Conservation (phyloP, 352 stramenopile genomes). For the Globisporangium alternatum region DNA sequence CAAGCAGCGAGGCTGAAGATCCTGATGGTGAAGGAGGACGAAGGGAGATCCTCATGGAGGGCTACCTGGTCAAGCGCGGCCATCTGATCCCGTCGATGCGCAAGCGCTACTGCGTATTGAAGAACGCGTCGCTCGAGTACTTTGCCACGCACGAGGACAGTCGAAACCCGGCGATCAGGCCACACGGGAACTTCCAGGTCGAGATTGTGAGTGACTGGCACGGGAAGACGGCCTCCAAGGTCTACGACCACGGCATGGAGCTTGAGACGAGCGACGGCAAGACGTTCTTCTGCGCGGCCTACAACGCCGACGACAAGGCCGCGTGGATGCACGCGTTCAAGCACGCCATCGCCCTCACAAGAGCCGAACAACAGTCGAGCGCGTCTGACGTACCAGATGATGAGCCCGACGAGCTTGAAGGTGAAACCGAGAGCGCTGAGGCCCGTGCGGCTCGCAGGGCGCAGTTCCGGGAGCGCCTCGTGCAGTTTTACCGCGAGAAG, state of each 20-base stretch:
- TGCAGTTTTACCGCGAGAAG: constrained; percentile 51
- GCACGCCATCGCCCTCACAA: constrained; percentile 38
- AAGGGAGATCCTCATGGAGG: constrained; percentile 53
- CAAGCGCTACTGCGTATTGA: constrained; percentile 71
- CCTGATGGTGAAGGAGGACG: not conserved
- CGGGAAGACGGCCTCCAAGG: constrained; percentile 52
- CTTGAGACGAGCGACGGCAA: constrained; percentile 62
- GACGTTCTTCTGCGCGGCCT: constrained; percentile 72
- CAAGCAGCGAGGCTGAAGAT: too few species aligned
- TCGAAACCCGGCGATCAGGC: constrained; percentile 27
- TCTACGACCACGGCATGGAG: constrained; percentile 61
- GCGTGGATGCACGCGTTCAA: constrained; percentile 65
- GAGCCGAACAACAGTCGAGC: constrained; percentile 13
- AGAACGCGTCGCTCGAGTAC: constrained; percentile 46
- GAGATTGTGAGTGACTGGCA: constrained; percentile 66
- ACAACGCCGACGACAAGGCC: constrained; percentile 44
- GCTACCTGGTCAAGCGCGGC: constrained; percentile 71
- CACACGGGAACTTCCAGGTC: constrained; percentile 39
- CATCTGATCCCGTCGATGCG: constrained; percentile 73
- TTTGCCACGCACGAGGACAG: constrained; percentile 74
- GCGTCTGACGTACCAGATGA: constrained; percentile 2
- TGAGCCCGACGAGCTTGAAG: not conserved
- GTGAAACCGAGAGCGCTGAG: constrained; percentile 6
- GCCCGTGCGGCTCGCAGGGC: constrained; percentile 15
- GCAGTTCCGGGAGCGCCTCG: constrained; percentile 38